These are phyloP conservation scores for Erodium trifolium DNA, from an alignment of 441 rosid genomes.

Conservation along the genomic window DNA sequence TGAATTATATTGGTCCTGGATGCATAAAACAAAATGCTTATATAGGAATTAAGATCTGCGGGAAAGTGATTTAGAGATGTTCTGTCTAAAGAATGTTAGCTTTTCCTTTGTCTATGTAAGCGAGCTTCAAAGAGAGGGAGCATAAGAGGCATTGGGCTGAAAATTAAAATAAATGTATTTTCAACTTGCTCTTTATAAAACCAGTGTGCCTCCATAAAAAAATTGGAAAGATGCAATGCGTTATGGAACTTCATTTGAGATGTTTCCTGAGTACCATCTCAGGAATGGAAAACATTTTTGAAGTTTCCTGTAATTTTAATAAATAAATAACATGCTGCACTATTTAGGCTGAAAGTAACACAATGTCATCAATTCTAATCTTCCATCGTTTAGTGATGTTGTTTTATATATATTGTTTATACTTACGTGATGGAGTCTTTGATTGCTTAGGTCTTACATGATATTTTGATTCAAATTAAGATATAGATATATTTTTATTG, in stretches of 20 bases:
- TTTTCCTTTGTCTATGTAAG: no score
- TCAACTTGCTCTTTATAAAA: no score
- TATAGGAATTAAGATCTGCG: no score
- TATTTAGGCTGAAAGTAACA: neutral
- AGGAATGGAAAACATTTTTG: neutral
- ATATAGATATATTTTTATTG: slow-evolving; percentile 28
- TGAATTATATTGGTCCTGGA: no score
- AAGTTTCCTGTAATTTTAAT: neutral
- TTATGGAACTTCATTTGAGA: neutral
- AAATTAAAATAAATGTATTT: no score
- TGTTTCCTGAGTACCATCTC: neutral
- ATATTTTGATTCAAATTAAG: slow-evolving; percentile 19
- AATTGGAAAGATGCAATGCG: neutral
- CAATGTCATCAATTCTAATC: neutral
- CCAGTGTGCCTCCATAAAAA: neutral
- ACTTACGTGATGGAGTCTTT: slow-evolving; percentile 11
- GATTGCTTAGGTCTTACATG: slow-evolving; percentile 11
- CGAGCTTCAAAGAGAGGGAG: no score
- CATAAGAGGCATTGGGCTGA: no score
- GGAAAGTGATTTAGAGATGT: no score
- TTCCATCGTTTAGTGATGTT: neutral
- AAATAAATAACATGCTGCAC: neutral
- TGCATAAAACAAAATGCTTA: no score
- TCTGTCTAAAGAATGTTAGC: no score
- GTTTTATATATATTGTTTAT: neutral